A percentile compares a stretch with the other conserved stretches of the same genome.
phyloP scores from a whole-genome alignment of 176 grass and related monocot species.

The Triticum dicoccoides region DNA sequence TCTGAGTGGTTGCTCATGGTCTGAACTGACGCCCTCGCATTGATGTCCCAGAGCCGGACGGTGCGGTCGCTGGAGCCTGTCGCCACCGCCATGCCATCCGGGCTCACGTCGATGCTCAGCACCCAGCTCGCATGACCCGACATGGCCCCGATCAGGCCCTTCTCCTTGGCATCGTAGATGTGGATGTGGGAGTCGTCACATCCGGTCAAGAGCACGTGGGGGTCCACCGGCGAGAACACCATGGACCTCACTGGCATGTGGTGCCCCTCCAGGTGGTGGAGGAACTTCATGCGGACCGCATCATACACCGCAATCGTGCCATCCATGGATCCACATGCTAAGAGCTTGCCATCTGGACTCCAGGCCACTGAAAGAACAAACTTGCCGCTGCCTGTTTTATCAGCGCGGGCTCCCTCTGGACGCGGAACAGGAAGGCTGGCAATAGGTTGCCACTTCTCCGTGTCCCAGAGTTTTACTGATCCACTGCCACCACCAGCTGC shows the following conservation, averaged over 20 bases:
- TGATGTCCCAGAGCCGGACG: constrained; percentile 80
- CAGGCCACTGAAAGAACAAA: constrained; percentile 86
- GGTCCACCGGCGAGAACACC: constrained; percentile 81
- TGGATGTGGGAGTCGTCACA: constrained; percentile 79
- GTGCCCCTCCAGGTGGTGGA: constrained; percentile 90
- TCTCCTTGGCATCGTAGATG: constrained; percentile 86
- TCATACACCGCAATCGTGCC: constrained; percentile 78
- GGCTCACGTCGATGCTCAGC: constrained; percentile 70
- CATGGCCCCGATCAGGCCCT: constrained; percentile 77
- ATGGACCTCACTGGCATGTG: constrained; percentile 86
- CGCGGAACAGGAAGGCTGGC: constrained; percentile 62
- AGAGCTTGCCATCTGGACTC: constrained; percentile 77
- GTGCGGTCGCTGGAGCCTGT: constrained; percentile 85
- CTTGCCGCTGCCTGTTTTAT: constrained; percentile 66
- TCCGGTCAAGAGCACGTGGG: constrained; percentile 78
- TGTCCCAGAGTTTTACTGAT: constrained; percentile 85
- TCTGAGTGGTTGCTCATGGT: constrained; percentile 89
- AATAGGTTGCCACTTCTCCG: constrained; percentile 66
- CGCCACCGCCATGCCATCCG: constrained; percentile 64
- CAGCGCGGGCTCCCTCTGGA: constrained; percentile 63
- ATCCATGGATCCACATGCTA: constrained; percentile 85
- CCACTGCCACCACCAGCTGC: constrained; percentile 89
- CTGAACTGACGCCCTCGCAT: constrained; percentile 65
- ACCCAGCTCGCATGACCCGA: constrained; percentile 86
- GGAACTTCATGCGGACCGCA: constrained; percentile 66